Evolutionary conservation across 2,329 filamentous ascomycete genomes (phyloP), one percentile per base, ranked within the genome.

Genomic region (Cercospora beticola): DNA sequence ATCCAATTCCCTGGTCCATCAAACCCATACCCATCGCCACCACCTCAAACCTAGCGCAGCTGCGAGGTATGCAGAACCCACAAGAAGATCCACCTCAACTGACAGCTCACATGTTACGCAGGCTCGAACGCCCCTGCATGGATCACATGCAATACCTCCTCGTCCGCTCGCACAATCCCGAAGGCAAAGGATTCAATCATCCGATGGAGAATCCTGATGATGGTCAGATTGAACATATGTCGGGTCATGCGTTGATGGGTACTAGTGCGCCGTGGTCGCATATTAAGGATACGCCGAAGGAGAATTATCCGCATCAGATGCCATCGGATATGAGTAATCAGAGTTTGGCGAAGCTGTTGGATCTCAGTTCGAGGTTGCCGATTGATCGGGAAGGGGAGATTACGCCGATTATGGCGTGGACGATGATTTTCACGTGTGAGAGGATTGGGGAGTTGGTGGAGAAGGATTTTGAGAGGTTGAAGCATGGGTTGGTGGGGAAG

Each of bases 401-500:
- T 75, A 98, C 94, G 18, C 95, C 95, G 0, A 92, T 97, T 73
- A 97, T 97, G 92, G 94, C 94, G 0, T 94, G 95, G 88, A 91
- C 92, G 61, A 91, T 92, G 81, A 86, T 98, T 61, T 83, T 93
- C 70, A 86, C 85, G 57, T 90, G 95, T 79, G 87, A 90, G 28
- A 85, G 90, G 70, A 88, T 94, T 72, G 78, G 78, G 5, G 88
- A 91, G 72, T 81, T 97, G 40, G 68, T 60, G 18, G 65, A 64
- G 23, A 23, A 46, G 28, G 72, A 74, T 43, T 62, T 74, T 28
- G 71, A 74, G 62, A 64, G 68, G 16, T 62, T 74, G 61, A 72
- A 74, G 60, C 64, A 64, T 28, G 67, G 69, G 26, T 84, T 98
- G 66, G 84, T 87, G 74, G 86, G 86, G 66, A 97, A 97, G 81